Base-by-base conservation (phyloP, 257 asterid genomes). In the Rehmannia glutinosa region DNA sequence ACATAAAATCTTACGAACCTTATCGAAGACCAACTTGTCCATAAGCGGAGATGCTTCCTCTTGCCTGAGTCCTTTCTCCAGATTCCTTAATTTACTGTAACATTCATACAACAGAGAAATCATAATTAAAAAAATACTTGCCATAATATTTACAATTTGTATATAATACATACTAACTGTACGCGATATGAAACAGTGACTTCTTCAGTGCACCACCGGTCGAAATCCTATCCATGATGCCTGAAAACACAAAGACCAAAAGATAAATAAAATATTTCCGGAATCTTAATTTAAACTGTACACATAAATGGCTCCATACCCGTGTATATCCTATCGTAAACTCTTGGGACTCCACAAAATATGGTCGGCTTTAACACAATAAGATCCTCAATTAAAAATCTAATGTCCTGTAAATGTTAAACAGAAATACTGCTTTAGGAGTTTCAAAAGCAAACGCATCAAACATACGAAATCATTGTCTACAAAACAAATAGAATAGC, bases 331-430 rank as follows among this genome's bases (percentile, higher is more conserved):
- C 93, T 75, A 56, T 93, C 96, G 72, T 65, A 93, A 62, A 93
- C 93, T 85, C 98, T 71, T 25, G 98, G 98, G 66, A 93, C 98
- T 63, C 97, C 98, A 70, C 90, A 90, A 51, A 93, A 93, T 46
- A 90, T 66, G 1, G 98, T 90, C 2, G 98, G 98, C 81, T 83
- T 93, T 25, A 93, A 75, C 46, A 78, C 77, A 20, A 90, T 8
- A 74, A 93, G 97, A 86, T 93, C 98, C 77, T 88, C 96, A 33
- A 93, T 70, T 83, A 93, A 78, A 80, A 74, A 90, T 72, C 94
- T 81, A 51, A 93, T 78, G 63, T 93, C 98, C 97, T 93, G 94
- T n/a, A 19, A 58, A n/a, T n/a, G 59, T 73, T 49, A 54, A 63
- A 51, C 51, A 51, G 49, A 68, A 53, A 24, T 28, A 7, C 67